Evolutionary conservation across 306 rosid species (phyloP).

Genomic region (Boehmeria nivea): DNA sequence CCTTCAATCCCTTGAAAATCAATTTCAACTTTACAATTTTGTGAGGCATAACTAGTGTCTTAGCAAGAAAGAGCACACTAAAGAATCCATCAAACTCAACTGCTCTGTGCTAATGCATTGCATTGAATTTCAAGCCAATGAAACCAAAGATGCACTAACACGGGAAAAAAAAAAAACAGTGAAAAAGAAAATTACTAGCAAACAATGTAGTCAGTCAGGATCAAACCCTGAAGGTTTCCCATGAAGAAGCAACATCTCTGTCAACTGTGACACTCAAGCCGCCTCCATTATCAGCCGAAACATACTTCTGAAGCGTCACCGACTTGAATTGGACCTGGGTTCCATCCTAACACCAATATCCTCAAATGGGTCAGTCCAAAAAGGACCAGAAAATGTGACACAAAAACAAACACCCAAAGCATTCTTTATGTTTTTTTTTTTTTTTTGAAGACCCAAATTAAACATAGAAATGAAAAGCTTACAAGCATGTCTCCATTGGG

Average conservation of each 20-base stretch:
- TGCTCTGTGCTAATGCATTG: too few species aligned
- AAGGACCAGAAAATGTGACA: neutral
- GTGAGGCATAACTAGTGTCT: neutral
- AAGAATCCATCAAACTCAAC: neutral
- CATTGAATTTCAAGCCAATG: too few species aligned
- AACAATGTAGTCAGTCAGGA: slow-evolving; percentile 5
- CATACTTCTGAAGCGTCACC: slow-evolving; percentile 62
- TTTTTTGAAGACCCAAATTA: too few species aligned
- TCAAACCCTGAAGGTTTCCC: slow-evolving; percentile 86
- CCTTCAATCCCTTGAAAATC: too few species aligned
- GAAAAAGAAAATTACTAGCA: slow-evolving; percentile 13
- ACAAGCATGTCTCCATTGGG: slow-evolving; percentile 92
- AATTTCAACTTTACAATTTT: too few species aligned
- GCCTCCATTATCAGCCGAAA: slow-evolving; percentile 83
- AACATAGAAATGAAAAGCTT: slow-evolving; percentile 21
- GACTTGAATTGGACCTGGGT: slow-evolving; percentile 78
- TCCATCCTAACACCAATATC: slow-evolving; percentile 61
- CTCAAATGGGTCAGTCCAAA: slow-evolving; percentile 15
- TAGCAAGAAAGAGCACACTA: slow-evolving; percentile 7
- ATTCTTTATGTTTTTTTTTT: too few species aligned
- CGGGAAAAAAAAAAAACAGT: neutral
- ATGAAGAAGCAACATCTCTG: slow-evolving; percentile 72
- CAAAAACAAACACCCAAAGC: slow-evolving; percentile 8
- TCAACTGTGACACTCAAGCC: slow-evolving; percentile 60
- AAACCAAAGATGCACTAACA: neutral